Base-by-base conservation (phyloP, 2,329 filamentous ascomycete genomes). In the Pyrenophora tritici-repentis region DNA sequence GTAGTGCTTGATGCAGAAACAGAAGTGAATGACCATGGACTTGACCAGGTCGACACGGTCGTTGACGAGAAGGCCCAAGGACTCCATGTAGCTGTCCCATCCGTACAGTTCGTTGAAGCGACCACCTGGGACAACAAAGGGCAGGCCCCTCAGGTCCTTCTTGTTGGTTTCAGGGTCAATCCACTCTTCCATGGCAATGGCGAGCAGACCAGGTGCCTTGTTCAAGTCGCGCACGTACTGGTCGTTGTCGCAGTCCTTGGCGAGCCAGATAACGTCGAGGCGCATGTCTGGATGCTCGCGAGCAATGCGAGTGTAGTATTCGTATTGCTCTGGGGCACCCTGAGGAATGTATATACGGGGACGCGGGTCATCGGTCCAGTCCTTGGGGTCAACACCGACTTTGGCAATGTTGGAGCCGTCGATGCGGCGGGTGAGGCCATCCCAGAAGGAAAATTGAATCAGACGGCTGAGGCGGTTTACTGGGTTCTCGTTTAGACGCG, bases 11-110 rank as follows among this genome's bases (percentile, higher is more conserved):
- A 99, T 97, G 76, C 91, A 96, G 79, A 99, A 99, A 74, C 91
- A 95, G 74, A 97, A 97, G 78, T 99, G 96, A 65, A 84, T 81
- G 43, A 97, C 92, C 91, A 99, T 97, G 42, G 88, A 84, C 78
- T 97, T 96, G 61, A 91, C 91, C 47, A 97, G 78, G 66, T 97
- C 86, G 17, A 91, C 86, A 52, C 90, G 86, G 70, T 94, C 89
- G 68, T 93, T 91, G 63, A 91, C 85, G 52, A 97, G 79, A 51
- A 99, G 81, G 14, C 94, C 94, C 3, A 97, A 80, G 4, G 93
- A 94, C 73, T 93, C 90, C 91, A 99, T 97, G 79, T 97, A 99
- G 72, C 91, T 97, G 75, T 99, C 94, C 94, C 94, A 99, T 39
- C 93, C 93, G 71, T 99, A 99, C 17, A 99, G 77, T 74, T 99